Base-by-base conservation (phyloP, 768 basidiomycete species). In the Pleurotus citrinopileatus region DNA sequence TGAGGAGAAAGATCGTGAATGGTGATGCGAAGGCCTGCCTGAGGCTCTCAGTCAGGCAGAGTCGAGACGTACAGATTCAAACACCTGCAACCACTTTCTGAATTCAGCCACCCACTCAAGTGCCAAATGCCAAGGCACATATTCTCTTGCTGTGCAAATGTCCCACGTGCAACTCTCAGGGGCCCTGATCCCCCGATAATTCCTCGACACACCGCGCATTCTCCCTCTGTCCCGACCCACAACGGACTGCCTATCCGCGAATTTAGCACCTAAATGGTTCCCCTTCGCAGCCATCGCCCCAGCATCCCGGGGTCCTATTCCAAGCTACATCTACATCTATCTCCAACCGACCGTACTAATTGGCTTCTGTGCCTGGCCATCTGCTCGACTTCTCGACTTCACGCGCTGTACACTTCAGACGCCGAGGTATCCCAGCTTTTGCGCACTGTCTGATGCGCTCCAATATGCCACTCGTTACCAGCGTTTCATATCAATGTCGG, bases 361-460 rank as follows among this genome's bases (percentile, higher is more conserved):
- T 50, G 29, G 26, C 36, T 34, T 10, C 43, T 32, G 61, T 60
- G 55, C 59, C 61, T 60, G 59, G 50, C 55, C 57, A 60, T 43
- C 59, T 56, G 59, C 36, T 53, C 53, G 32, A 52, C 26, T n/a
- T n/a, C n/a, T n/a, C n/a, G n/a, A n/a, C 25, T 42, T 22, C 22
- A 42, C 29, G 34, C 47, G 28, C 46, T 48, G 32, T 34, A 10
- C n/a, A n/a, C 32, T 48, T 48, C 46, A 51, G 48, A 13, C 48
- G 28, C 32, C 32, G 32, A 44, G 22, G 25, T 23, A 10, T 51
- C 22, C 37, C 48, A n/a, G n/a, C n/a, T n/a, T n/a, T n/a, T n/a
- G n/a, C n/a, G n/a, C n/a, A 32, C 48, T 36, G 29, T n/a, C 19
- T 37, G 48, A 51, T 36, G 29, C 29, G 23, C 48, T 25, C 37